phyloP scores from a whole-genome alignment of 208 protist species.

The Wallacemonas rigidus region DNA sequence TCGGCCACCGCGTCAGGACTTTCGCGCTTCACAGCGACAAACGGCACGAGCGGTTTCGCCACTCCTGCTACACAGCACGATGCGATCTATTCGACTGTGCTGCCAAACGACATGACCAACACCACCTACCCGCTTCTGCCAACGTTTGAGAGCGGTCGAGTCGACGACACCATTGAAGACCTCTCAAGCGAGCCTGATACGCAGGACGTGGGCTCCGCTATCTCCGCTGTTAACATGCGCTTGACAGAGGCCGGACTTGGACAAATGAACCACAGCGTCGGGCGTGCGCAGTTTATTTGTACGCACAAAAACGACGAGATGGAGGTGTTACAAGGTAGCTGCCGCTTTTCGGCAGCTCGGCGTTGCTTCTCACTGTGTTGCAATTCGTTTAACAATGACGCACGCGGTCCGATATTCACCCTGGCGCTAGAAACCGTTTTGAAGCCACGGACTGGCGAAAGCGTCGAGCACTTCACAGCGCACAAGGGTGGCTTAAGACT shows the following conservation, averaged over 20 bases:
- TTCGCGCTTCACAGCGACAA: neutral
- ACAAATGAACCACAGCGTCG: conserved; percentile 62
- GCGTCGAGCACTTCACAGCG: conserved; percentile 39
- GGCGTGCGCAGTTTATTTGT: conserved; percentile 63
- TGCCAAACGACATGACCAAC: conserved; percentile 17
- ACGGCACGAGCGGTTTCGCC: no score
- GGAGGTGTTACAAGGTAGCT: conserved; percentile 68
- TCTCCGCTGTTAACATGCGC: conserved; percentile 45
- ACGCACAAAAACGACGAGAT: conserved; percentile 61
- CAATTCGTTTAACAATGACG: conserved; percentile 40
- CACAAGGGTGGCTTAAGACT: conserved; percentile 60
- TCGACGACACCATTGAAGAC: conserved; percentile 16
- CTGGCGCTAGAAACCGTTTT: conserved; percentile 47
- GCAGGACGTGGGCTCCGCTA: conserved; percentile 33
- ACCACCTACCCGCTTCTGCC: neutral
- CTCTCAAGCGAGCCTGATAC: conserved; percentile 5
- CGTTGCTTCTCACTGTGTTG: conserved; percentile 68
- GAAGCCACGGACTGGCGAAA: conserved; percentile 63
- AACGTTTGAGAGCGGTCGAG: neutral
- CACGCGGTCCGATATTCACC: conserved; percentile 62
- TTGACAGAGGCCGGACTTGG: conserved; percentile 60
- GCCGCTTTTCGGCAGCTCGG: conserved; percentile 57
- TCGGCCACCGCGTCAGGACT: neutral
- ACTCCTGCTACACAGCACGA: no score
- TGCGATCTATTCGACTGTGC: neutral